Evolutionary conservation across 2,329 filamentous ascomycete genomes (phyloP).

Genomic region (Chalaropsis ovoidea): DNA sequence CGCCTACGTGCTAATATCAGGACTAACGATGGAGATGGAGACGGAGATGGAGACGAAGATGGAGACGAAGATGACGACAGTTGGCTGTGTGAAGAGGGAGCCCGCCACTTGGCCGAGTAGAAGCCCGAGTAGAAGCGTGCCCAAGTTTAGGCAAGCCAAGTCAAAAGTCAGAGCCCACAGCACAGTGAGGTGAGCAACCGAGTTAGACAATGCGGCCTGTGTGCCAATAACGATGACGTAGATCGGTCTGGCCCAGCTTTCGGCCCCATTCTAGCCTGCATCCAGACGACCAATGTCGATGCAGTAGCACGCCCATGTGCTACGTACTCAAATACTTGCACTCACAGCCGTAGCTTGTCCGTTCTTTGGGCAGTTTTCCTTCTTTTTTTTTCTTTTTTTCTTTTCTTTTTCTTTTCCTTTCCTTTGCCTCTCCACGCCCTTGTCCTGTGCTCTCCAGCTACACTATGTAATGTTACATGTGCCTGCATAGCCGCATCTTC

Average conservation of each 20-base stretch:
- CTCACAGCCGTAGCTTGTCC: background rate
- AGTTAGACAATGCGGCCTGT: background rate
- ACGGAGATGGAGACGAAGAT: background rate
- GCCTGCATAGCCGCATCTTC: background rate
- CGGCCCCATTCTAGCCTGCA: background rate
- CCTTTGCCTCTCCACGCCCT: too few relatives aligned
- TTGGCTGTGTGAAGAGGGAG: too few relatives aligned
- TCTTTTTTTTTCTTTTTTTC: conserved; percentile 6
- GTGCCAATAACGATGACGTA: conserved; percentile 13
- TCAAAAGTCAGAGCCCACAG: too few relatives aligned
- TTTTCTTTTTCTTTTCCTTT: too few relatives aligned
- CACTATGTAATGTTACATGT: background rate
- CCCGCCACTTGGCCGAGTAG: too few relatives aligned
- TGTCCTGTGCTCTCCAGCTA: background rate
- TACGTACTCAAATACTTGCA: background rate
- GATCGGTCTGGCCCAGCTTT: too few relatives aligned
- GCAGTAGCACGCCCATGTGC: conserved; percentile 2
- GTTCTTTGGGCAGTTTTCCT: background rate
- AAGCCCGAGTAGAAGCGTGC: too few relatives aligned
- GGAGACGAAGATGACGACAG: background rate
- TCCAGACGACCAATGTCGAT: background rate
- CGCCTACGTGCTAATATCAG: background rate
- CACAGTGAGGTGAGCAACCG: too few relatives aligned
- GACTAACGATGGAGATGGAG: background rate
- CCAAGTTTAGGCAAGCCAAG: too few relatives aligned